Percentiles rank a stretch among this genome's conserved stretches.
Conservation (phyloP, 805 yeast genomes). For the Saccharomycopsis sp. region DNA sequence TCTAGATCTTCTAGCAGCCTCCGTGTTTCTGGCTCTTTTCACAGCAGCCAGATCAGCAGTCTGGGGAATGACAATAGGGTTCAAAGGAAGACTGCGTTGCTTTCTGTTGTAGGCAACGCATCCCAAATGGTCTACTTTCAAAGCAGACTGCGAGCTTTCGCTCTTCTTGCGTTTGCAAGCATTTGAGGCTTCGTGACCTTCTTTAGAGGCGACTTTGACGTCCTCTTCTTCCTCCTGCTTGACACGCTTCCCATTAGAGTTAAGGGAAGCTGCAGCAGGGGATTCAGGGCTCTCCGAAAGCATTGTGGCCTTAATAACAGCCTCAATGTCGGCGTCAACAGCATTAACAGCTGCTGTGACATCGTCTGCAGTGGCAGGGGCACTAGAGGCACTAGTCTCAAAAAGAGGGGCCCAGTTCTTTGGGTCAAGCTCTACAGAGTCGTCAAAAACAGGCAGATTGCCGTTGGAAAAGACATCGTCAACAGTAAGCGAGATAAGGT, state of each 20-base stretch:
- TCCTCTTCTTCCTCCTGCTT: neutral
- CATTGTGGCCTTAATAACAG: slow-evolving; percentile 1
- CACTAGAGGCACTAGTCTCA: slow-evolving; percentile 28
- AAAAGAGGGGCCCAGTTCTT: slow-evolving; percentile 63
- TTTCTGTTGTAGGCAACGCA: slow-evolving; percentile 72
- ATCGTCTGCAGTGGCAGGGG: neutral
- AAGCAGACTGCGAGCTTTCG: slow-evolving; percentile 12
- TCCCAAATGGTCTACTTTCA: slow-evolving; percentile 63
- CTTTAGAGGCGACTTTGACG: neutral
- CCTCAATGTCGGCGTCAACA: slow-evolving; percentile 19
- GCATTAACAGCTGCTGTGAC: slow-evolving; percentile 25
- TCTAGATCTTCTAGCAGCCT: slow-evolving; percentile 92
- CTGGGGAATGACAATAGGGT: slow-evolving; percentile 55
- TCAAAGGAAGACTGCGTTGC: slow-evolving; percentile 63
- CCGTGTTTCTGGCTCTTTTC: slow-evolving; percentile 92
- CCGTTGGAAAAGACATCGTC: slow-evolving; percentile 41
- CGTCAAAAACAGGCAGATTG: slow-evolving; percentile 59
- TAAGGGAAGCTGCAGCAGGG: neutral
- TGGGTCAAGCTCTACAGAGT: slow-evolving; percentile 32
- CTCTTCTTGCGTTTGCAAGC: slow-evolving; percentile 20
- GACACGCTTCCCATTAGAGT: neutral
- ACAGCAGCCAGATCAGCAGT: slow-evolving; percentile 59
- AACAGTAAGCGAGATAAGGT: slow-evolving; percentile 45
- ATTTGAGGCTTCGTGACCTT: slow-evolving; percentile 6
- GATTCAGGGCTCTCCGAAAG: neutral